Evolutionary conservation across 179 eudicot genomes (phyloP).

Genomic region (Carnegiea gigantea): DNA sequence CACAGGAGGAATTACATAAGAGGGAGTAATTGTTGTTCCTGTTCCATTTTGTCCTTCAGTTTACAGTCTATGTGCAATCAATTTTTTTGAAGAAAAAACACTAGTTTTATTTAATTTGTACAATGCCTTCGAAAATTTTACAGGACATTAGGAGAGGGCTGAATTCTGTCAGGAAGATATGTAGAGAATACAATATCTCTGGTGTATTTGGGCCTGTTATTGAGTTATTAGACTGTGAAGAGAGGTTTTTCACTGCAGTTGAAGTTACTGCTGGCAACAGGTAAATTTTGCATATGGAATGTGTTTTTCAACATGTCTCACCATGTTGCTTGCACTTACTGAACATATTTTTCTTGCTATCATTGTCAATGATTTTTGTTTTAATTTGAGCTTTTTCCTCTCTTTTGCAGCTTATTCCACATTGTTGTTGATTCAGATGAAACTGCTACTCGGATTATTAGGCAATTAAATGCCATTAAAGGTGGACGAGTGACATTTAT

Average conservation of each 20-base stretch:
- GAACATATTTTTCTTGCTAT: constrained; percentile 9
- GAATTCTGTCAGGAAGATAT: constrained; percentile 69
- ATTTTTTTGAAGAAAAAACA: neutral
- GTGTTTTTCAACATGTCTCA: neutral
- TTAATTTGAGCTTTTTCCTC: neutral
- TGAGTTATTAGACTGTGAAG: constrained; percentile 96
- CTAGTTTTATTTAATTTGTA: constrained; percentile 8
- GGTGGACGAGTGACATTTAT: constrained; percentile 97
- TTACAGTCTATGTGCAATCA: neutral
- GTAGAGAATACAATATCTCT: constrained; percentile 43
- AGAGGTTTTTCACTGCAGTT: constrained; percentile 91
- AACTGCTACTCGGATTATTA: constrained; percentile 74
- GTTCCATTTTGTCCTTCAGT: neutral
- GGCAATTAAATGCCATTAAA: constrained; percentile 69
- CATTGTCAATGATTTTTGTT: neutral
- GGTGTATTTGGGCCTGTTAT: constrained; percentile 91
- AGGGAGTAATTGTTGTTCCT: neutral
- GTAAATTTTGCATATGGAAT: constrained; percentile 31
- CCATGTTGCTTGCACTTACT: neutral
- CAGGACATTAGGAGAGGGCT: constrained; percentile 97
- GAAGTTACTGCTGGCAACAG: constrained; percentile 99
- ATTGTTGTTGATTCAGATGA: constrained; percentile 95
- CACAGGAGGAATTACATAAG: neutral
- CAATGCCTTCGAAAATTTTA: constrained; percentile 12
- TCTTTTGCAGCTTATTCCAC: constrained; percentile 78